Evolutionary conservation across 2,329 filamentous ascomycete species (phyloP).

Genomic region (Septoria linicola): DNA sequence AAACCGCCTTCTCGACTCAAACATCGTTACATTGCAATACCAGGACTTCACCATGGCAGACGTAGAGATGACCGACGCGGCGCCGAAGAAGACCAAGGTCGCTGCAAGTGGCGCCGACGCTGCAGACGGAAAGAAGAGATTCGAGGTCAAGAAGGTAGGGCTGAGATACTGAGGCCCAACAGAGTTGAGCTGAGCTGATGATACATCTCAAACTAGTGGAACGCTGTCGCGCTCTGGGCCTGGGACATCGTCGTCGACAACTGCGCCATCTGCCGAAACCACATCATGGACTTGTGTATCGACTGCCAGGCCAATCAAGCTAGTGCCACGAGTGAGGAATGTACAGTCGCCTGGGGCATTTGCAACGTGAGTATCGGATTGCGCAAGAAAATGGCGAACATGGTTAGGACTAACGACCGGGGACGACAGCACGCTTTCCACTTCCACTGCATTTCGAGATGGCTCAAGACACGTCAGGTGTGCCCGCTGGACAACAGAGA

Average conservation of each 20-base stretch:
- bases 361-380: slow-evolving; percentile 80
- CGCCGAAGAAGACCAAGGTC: slow-evolving; percentile 55
- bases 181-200: too few species aligned
- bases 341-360: slow-evolving; percentile 97
- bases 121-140: slow-evolving; percentile 80
- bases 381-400: background rate
- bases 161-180: too few species aligned
- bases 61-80: slow-evolving; percentile 91
- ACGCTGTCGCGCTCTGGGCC: slow-evolving; percentile 95
- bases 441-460: slow-evolving; percentile 98
- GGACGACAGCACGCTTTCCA: slow-evolving; percentile 86
- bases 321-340: slow-evolving; percentile 94
- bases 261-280: slow-evolving; percentile 98
- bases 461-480: slow-evolving; percentile 98
- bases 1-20: background rate
- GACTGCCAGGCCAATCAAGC: slow-evolving; percentile 99
- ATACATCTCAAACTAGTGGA: slow-evolving; percentile 70
- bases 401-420: background rate
- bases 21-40: background rate
- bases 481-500: slow-evolving; percentile 97
- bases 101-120: slow-evolving; percentile 51
- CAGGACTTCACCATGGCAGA: slow-evolving; percentile 69
- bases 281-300: slow-evolving; percentile 99
- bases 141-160: slow-evolving; percentile 95
- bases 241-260: slow-evolving; percentile 99